These are phyloP conservation scores for Stephanodiscus minutulus DNA, from an alignment of 108 stramenopile genomes.

Conservation along the genomic window DNA sequence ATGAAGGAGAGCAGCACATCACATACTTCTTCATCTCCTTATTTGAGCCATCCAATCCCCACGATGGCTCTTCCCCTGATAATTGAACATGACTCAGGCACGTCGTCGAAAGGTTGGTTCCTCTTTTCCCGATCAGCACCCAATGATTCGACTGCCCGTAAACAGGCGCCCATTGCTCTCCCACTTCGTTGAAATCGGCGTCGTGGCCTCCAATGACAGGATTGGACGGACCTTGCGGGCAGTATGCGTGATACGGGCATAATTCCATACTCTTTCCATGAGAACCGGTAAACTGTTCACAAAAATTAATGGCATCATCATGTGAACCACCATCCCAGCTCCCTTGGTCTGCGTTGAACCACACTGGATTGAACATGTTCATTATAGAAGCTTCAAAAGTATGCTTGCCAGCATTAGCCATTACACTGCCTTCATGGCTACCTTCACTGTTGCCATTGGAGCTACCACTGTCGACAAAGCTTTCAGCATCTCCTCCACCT, in stretches of 20 bases:
- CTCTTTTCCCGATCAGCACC: constrained; percentile 25
- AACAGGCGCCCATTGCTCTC: constrained; percentile 42
- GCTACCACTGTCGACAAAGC: background rate
- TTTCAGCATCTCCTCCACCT: background rate
- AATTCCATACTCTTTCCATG: constrained; percentile 27
- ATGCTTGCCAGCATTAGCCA: background rate
- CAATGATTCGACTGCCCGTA: constrained; percentile 39
- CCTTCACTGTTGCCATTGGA: background rate
- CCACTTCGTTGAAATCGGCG: constrained; percentile 21
- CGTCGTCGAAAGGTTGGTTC: constrained; percentile 10
- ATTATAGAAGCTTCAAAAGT: constrained; percentile 3
- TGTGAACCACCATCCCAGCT: constrained; percentile 41
- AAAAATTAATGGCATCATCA: constrained; percentile 31
- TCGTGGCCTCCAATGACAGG: constrained; percentile 18
- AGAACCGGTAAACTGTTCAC: constrained; percentile 9
- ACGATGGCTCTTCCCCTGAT: constrained; percentile 33
- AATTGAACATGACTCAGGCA: constrained; percentile 36
- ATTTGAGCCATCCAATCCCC: constrained; percentile 41
- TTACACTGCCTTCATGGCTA: background rate
- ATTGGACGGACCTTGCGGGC: constrained; percentile 36
- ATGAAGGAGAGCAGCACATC: constrained; percentile 45
- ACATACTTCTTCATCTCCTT: constrained; percentile 43
- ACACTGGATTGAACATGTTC: constrained; percentile 22
- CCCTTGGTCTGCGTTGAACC: constrained; percentile 19
- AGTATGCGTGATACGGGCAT: constrained; percentile 47